Conservation (phyloP, 192 early-diverging fungal genomes). For the Dimargaris xerosporica region DNA sequence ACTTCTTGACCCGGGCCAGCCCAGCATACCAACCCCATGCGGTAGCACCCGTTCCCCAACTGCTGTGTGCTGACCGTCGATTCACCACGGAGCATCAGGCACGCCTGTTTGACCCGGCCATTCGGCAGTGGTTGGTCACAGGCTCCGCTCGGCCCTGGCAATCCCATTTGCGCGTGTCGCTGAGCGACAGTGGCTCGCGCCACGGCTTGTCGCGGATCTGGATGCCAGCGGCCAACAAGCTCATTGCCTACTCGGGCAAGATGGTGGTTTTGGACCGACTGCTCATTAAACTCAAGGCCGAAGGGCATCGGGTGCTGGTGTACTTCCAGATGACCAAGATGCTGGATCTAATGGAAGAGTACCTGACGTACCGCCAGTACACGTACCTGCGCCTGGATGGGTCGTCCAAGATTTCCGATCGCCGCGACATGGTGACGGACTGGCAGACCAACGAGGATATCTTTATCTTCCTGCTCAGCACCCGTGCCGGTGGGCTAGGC, state of each 20-base stretch:
- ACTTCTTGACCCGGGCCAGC: not conserved
- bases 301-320: slow-evolving; percentile 62
- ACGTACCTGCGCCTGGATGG: slow-evolving; percentile 81
- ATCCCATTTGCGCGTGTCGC: not conserved
- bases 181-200: slow-evolving; percentile 13
- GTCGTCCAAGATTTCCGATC: slow-evolving; percentile 69
- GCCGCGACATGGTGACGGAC: slow-evolving; percentile 81
- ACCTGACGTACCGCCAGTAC: slow-evolving; percentile 70
- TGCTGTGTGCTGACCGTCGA: slow-evolving; percentile 43
- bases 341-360: slow-evolving; percentile 81
- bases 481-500: slow-evolving; percentile 73
- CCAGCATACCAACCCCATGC: slow-evolving; percentile 38
- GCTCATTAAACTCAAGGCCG: slow-evolving; percentile 51
- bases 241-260: slow-evolving; percentile 70
- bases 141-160: not conserved
- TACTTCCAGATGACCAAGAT: slow-evolving; percentile 87
- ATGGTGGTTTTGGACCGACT: slow-evolving; percentile 53
- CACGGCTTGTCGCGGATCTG: slow-evolving; percentile 48
- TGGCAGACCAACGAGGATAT: slow-evolving; percentile 79
- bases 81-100: slow-evolving; percentile 37
- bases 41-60: slow-evolving; percentile 41
- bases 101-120: slow-evolving; percentile 24
- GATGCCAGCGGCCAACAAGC: slow-evolving; percentile 57
- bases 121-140: not conserved
- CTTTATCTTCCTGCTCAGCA: slow-evolving; percentile 73